These are phyloP conservation scores for Fraxinus dipetala DNA, from an alignment of 305 asterid genomes.

Conservation along the genomic window DNA sequence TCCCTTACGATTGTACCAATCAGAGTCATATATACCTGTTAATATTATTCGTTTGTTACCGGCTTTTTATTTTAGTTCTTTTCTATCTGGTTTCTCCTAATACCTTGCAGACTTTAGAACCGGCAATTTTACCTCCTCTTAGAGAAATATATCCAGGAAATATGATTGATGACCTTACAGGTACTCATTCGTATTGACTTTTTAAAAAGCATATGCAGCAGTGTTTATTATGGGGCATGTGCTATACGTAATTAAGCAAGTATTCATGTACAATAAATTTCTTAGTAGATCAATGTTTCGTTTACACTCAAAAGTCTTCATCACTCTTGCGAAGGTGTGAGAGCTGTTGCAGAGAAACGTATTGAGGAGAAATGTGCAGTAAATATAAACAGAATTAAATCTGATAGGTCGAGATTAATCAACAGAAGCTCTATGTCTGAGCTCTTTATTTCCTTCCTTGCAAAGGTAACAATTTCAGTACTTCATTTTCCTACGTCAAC, in stretches of 20 bases:
- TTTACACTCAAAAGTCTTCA: conserved; percentile 16
- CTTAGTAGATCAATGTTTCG: background rate
- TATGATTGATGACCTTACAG: conserved; percentile 75
- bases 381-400: conserved; percentile 54
- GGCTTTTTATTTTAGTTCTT: conserved; percentile 2
- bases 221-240: background rate
- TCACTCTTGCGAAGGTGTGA: conserved; percentile 57
- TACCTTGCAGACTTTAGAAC: conserved; percentile 73
- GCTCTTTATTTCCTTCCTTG: conserved; percentile 77
- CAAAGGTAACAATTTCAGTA: conserved; percentile 49
- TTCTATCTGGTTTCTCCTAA: conserved; percentile 19
- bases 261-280: background rate
- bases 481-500: background rate
- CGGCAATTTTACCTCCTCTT: conserved; percentile 86
- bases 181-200: conserved; percentile 32
- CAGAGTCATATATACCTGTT: conserved; percentile 2
- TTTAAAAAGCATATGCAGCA: conserved; percentile 9
- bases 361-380: conserved; percentile 64
- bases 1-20: background rate
- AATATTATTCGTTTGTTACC: background rate
- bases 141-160: conserved; percentile 83
- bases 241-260: background rate
- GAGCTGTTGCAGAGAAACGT: conserved; percentile 69
- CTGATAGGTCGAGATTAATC: conserved; percentile 48
- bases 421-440: conserved; percentile 68